Conservation (phyloP, 2,329 filamentous ascomycete genomes). For the Cladophialophora psammophila region DNA sequence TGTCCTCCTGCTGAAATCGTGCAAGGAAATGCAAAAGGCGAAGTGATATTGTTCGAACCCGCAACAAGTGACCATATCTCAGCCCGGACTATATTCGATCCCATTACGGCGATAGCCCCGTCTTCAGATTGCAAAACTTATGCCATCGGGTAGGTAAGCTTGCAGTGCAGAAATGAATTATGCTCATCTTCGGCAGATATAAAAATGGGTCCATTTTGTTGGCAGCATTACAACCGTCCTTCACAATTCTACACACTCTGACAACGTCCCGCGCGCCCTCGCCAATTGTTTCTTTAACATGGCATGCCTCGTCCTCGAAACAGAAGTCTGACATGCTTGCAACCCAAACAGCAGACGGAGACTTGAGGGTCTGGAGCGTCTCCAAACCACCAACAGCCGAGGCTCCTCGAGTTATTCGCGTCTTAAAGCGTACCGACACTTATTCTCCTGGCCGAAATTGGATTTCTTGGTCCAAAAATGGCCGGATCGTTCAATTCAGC, state of each 20-base stretch:
- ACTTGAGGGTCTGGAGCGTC: constrained; percentile 95
- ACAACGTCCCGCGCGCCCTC: constrained; percentile 85
- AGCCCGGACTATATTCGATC: constrained; percentile 89
- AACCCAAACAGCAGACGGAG: constrained; percentile 88
- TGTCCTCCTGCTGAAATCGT: constrained; percentile 35
- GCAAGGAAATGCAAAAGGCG: constrained; percentile 87
- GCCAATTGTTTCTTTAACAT: constrained; percentile 83
- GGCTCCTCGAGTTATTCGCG: constrained; percentile 84
- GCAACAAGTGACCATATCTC: constrained; percentile 92
- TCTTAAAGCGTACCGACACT: constrained; percentile 74
- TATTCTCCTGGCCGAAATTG: constrained; percentile 81
- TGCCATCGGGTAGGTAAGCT: constrained; percentile 76
- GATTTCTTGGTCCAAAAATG: constrained; percentile 99
- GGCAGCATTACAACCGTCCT: constrained; percentile 85
- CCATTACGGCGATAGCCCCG: constrained; percentile 91
- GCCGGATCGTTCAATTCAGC: constrained; percentile 89
- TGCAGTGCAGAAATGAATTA: not conserved
- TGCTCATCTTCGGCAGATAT: constrained; percentile 66
- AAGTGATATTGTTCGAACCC: constrained; percentile 93
- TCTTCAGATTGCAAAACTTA: constrained; percentile 90
- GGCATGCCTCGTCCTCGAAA: constrained; percentile 95
- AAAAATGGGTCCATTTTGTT: constrained; percentile 94
- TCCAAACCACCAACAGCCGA: constrained; percentile 78
- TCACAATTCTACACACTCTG: constrained; percentile 92
- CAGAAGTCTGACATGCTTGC: constrained; percentile 99